Evolutionary conservation across 805 yeast genomes (phyloP), one percentile per base, ranked within the genome.

Genomic region (Starmerella gropengiesseri): DNA sequence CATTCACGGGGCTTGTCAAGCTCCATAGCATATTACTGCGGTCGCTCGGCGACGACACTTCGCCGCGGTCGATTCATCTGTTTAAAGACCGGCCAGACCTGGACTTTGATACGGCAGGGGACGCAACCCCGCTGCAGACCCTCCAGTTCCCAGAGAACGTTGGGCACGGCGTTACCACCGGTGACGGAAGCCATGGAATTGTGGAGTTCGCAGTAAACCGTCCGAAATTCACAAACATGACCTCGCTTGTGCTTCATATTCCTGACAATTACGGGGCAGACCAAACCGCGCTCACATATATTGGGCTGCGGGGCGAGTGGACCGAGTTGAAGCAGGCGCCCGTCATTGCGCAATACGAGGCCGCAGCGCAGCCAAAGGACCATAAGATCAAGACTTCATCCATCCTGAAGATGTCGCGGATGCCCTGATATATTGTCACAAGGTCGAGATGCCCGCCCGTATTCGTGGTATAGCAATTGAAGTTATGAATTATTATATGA

Each of bases 311-410:
- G 35, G 97, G 97, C 23, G 63, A 59, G 41, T 63, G 56, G 54
- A 40, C 57, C 19, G 46, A 54, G 32, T 58, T 81, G 38, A 59
- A 65, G 25, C 71, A 70, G 48, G 83, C 81, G 31, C 94, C 95
- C 0, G 74, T 84, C 14, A 69, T 81, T 13, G 69, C 94, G 0
- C 56, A 82, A 17, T 89, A 87, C 60, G 97, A 89, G 61, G 74
- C 86, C 43, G 93, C 95, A 0, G 91, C 96, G 3, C 87, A 87
- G 58, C 95, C 95, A 0, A 75, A 79, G 1, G 96, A 87, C 58
- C 96, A 89, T 60, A 75, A 70, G 22, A 20, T 34, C n/a, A 20
- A 22, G n/a, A n/a, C 19, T 7, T 18, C 37, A 14, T 16, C 22
- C 13, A 20, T 34, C 16, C 29, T 20, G 13, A n/a, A 14, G 27